Conservation (phyloP, 2,329 filamentous ascomycete species). For the Fusarium incarnatum region DNA sequence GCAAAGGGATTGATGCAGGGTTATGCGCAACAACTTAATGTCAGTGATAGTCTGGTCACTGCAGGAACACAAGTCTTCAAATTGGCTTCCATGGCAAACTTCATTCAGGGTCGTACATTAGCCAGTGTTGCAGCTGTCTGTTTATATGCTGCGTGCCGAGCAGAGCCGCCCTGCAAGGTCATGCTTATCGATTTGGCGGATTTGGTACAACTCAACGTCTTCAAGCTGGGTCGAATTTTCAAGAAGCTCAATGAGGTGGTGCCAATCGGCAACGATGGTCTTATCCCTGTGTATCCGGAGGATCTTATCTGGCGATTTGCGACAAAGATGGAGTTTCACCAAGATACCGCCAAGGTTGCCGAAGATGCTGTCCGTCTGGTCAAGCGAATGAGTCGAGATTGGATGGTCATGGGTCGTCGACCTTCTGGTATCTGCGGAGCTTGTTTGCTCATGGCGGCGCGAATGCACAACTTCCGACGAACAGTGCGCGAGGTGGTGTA, state of each 20-base stretch:
- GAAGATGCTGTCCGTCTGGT: conserved; percentile 89
- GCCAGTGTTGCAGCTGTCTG: conserved; percentile 90
- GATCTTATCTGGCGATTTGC: conserved; percentile 93
- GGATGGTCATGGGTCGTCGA: conserved; percentile 95
- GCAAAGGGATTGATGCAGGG: conserved; percentile 70
- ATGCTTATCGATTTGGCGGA: conserved; percentile 98
- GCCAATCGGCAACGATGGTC: conserved; percentile 73
- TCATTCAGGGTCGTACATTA: conserved; percentile 86
- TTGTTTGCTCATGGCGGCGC: conserved; percentile 91
- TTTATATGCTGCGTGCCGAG: conserved; percentile 88
- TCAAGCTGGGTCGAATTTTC: conserved; percentile 89
- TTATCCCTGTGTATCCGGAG: conserved; percentile 82
- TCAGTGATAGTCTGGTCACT: conserved; percentile 72
- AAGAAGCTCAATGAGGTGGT: conserved; percentile 81
- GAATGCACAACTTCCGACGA: conserved; percentile 97
- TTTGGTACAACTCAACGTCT: conserved; percentile 85
- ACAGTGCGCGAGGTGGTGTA: conserved; percentile 97
- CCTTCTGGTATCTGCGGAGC: conserved; percentile 95
- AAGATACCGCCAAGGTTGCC: conserved; percentile 84
- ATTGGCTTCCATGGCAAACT: conserved; percentile 78
- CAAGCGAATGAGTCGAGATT: conserved; percentile 93
- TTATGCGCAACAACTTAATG: conserved; percentile 69
- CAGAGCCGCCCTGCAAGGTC: conserved; percentile 80
- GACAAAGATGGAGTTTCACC: conserved; percentile 89
- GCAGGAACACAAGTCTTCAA: conserved; percentile 80